Conservation (phyloP, 176 grass and related monocot genomes). For the Triticum dicoccoides region DNA sequence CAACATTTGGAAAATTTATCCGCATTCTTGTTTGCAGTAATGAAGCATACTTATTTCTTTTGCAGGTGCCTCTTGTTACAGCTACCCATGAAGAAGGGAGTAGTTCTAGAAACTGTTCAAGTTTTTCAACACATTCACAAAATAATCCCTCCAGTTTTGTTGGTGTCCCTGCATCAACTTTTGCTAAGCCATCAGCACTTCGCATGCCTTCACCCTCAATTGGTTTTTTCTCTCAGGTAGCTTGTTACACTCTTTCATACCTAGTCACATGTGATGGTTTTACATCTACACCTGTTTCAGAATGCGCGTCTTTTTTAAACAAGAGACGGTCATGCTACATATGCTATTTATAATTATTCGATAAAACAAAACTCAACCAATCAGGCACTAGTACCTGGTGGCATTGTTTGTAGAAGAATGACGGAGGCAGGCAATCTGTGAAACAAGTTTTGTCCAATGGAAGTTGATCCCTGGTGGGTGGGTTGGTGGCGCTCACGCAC, state of each 20-base stretch:
- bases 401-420: neutral
- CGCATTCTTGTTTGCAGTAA: constrained; percentile 6
- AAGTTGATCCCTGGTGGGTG: neutral
- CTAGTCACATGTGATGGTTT: neutral
- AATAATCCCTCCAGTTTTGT: constrained; percentile 21
- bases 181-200: constrained; percentile 73
- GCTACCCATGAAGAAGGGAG: constrained; percentile 8
- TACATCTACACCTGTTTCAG: neutral
- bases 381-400: neutral
- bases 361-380: neutral
- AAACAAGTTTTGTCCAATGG: neutral
- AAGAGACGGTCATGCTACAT: neutral
- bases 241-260: constrained; percentile 9
- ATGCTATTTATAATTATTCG: neutral
- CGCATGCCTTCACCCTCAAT: constrained; percentile 76
- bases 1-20: constrained; percentile 9
- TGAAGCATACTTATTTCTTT: constrained; percentile 19
- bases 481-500: neutral
- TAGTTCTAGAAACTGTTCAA: constrained; percentile 31
- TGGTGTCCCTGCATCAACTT: constrained; percentile 24
- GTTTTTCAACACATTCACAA: constrained; percentile 20
- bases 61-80: constrained; percentile 37
- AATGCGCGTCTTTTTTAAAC: neutral
- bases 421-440: neutral
- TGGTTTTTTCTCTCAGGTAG: constrained; percentile 79